Percentiles rank a stretch among this genome's conserved stretches.
phyloP scores from a whole-genome alignment of 139 green algal genomes.

The Tetradesmus obliquus region DNA sequence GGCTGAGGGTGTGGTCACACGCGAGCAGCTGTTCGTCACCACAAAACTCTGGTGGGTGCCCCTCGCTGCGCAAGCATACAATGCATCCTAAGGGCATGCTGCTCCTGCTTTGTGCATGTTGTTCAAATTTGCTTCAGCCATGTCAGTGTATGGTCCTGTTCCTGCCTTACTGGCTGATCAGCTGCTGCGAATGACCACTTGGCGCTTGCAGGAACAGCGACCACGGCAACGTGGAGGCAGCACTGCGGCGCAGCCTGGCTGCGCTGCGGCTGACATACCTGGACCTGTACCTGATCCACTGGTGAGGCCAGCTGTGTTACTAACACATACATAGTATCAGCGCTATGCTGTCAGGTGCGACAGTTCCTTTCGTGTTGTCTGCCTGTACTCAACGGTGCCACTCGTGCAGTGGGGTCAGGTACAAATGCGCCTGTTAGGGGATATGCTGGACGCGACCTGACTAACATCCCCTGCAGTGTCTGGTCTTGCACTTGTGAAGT shows the following conservation, averaged over 20 bases:
- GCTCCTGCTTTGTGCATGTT: neutral
- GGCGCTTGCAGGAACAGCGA: constrained; percentile 14
- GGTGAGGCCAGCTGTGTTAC: constrained; percentile 42
- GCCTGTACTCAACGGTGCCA: too few species aligned
- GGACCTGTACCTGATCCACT: constrained; percentile 93
- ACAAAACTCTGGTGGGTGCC: constrained; percentile 77
- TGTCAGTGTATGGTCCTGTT: neutral
- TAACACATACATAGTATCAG: neutral
- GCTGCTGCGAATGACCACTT: neutral
- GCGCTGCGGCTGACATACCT: constrained; percentile 54
- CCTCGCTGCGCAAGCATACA: constrained; percentile 1
- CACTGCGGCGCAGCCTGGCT: constrained; percentile 8
- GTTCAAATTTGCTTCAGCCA: neutral
- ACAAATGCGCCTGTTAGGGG: too few species aligned
- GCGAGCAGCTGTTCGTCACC: constrained; percentile 78
- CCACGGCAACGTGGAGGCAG: constrained; percentile 19
- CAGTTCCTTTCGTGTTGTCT: too few species aligned
- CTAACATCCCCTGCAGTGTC: too few species aligned
- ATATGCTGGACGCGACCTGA: too few species aligned
- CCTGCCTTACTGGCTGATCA: neutral
- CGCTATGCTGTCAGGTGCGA: neutral
- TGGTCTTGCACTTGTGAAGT: too few species aligned
- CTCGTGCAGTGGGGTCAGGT: too few species aligned
- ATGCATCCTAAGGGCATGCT: neutral
- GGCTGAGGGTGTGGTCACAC: constrained; percentile 59